Conservation (phyloP, 2,329 filamentous ascomycete genomes). For the Claviceps fusiformis region DNA sequence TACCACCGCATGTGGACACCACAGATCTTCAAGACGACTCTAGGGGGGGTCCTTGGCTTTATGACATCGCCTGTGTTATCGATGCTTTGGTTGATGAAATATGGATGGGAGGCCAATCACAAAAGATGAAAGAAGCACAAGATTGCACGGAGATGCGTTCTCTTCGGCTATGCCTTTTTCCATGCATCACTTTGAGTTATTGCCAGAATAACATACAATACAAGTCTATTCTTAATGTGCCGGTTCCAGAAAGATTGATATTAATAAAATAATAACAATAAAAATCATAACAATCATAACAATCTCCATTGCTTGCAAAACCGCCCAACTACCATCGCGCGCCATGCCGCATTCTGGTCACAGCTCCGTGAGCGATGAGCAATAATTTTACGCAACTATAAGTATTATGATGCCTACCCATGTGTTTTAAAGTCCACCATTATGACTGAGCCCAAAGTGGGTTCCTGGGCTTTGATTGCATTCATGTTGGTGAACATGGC, state of each 20-base stretch:
- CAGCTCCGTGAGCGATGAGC: no score
- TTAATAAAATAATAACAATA: no score
- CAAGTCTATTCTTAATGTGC: slow-evolving; percentile 10
- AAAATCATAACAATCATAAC: neutral
- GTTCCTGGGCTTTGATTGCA: no score
- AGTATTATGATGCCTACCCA: no score
- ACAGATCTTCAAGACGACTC: slow-evolving; percentile 35
- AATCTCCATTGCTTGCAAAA: no score
- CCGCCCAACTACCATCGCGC: neutral
- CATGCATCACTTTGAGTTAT: neutral
- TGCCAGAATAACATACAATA: neutral
- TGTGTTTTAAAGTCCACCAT: no score
- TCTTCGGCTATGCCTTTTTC: neutral
- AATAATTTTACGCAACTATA: no score
- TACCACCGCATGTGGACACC: slow-evolving; percentile 31
- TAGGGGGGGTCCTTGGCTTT: slow-evolving; percentile 31
- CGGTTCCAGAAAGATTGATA: neutral
- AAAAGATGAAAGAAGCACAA: neutral
- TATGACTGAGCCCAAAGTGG: no score
- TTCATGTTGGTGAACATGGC: no score
- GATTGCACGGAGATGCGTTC: neutral
- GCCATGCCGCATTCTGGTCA: neutral
- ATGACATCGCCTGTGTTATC: slow-evolving; percentile 34
- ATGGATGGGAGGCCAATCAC: slow-evolving; percentile 26
- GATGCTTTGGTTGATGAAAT: slow-evolving; percentile 35